Evolutionary conservation across 2,329 filamentous ascomycete species (phyloP), one percentile per base, ranked within the genome.

Genomic region (Phyllachora maydis): DNA sequence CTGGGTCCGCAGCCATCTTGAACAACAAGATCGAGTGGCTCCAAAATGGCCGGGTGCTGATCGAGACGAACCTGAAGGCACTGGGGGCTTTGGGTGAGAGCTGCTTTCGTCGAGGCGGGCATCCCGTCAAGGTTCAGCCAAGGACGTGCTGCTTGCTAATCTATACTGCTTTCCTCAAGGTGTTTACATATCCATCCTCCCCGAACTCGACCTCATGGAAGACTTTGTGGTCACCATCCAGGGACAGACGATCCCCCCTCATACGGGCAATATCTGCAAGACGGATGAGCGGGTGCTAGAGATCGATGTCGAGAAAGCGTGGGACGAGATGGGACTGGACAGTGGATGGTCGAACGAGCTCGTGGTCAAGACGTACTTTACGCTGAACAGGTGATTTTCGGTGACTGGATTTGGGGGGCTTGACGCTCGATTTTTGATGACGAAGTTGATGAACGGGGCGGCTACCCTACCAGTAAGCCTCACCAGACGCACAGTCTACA

Each of bases 271-370:
- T 15, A 49, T 71, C 22, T 66, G 57, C 24, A 43, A 50, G 16
- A 36, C 40, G n/a, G 50, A 65, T 28, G 35, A 44, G 0, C 54
- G 57, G 28, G 62, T 95, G 6, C 45, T 95, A 16, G 70, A 79
- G 33, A 62, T 95, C 26, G 78, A 95, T 50, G 45, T 79, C 8
- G 61, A 68, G 33, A 55, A 49, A 15, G 85, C 85, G 1, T 95
- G 82, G 82, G 60, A 62, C 21, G 66, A 77, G 36, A 59, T 82
- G 52, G 62, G 58, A 0, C 53, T 88, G 26, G 50, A 67, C 28
- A 59, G 65, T 18, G 68, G 73, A 6, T 90, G 77, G 72, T 73
- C 68, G 32, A 91, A 92, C 41, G 77, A 90, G 43, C 60, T 82
- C 18, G 56, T 65, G 30, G 50, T 90, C 19, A 70, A 71, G 40